These are phyloP conservation scores for Actinomortierella ambigua DNA, from an alignment of 371 early-diverging fungal species.

Conservation along the genomic window DNA sequence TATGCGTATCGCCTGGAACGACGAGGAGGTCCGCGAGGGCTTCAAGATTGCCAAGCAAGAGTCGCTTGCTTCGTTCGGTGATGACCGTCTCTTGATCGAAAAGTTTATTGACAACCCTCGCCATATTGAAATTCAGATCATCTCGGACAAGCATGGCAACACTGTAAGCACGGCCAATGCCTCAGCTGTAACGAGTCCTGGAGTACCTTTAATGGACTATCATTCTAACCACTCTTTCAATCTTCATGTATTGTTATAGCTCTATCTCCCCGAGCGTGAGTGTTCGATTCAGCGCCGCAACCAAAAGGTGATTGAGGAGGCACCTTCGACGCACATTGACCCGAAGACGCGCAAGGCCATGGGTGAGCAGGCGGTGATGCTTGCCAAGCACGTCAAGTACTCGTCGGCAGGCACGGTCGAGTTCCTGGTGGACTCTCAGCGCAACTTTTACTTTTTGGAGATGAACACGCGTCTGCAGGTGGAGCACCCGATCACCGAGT, in stretches of 20 bases:
- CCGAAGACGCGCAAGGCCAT: constrained; percentile 67
- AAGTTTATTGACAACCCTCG: constrained; percentile 91
- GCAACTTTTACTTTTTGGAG: constrained; percentile 86
- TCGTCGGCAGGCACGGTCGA: constrained; percentile 89
- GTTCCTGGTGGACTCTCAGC: constrained; percentile 76
- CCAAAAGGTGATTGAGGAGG: constrained; percentile 88
- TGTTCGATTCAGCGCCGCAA: constrained; percentile 92
- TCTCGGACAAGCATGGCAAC: constrained; percentile 72
- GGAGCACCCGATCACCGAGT: constrained; percentile 98
- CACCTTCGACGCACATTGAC: constrained; percentile 71
- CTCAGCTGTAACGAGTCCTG: too few species aligned
- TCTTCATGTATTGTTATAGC: constrained; percentile 11
- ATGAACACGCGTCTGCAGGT: constrained; percentile 93
- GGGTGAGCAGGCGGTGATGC: constrained; percentile 84
- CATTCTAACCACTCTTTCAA: not conserved
- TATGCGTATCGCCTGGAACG: constrained; percentile 78
- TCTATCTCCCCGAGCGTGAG: constrained; percentile 90
- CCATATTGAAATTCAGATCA: constrained; percentile 87
- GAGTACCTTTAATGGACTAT: not conserved
- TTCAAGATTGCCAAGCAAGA: constrained; percentile 87
- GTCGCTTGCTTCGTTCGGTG: constrained; percentile 88
- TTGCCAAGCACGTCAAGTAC: constrained; percentile 85
- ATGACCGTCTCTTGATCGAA: constrained; percentile 89
- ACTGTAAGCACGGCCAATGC: constrained; percentile 25
- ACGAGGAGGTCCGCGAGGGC: constrained; percentile 75